phyloP scores from a whole-genome alignment of 2,329 filamentous ascomycete species.

The Colletotrichum falcatum region DNA sequence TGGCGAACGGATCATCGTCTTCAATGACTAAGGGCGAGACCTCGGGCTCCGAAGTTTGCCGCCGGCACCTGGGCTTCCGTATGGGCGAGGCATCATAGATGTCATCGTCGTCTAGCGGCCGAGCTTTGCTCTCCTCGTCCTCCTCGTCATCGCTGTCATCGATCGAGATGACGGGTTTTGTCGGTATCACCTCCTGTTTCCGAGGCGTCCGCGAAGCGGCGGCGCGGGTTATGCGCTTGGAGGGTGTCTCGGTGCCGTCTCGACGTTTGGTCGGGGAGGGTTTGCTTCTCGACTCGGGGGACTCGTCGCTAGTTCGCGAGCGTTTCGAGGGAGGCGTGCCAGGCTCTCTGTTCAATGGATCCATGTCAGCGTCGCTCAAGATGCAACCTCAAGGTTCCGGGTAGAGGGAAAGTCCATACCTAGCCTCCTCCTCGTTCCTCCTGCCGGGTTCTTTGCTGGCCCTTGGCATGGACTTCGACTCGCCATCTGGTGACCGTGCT shows the following conservation, averaged over 20 bases:
- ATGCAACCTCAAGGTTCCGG: background rate
- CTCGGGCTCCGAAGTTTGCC: constrained; percentile 19
- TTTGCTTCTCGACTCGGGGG: constrained; percentile 31
- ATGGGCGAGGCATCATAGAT: constrained; percentile 40
- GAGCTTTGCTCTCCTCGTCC: constrained; percentile 21
- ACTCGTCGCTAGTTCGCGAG: constrained; percentile 44
- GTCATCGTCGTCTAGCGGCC: constrained; percentile 25
- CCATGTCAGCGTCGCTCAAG: constrained; percentile 37
- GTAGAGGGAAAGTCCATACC: background rate
- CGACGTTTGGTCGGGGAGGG: constrained; percentile 18
- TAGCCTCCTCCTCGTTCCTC: constrained; percentile 39
- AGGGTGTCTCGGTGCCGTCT: constrained; percentile 27
- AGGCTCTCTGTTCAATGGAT: constrained; percentile 44
- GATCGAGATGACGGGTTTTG: constrained; percentile 42
- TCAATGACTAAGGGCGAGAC: constrained; percentile 43
- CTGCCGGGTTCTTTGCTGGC: constrained; percentile 33
- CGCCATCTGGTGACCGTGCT: constrained; percentile 12
- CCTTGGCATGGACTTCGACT: constrained; percentile 7
- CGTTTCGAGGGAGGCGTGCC: constrained; percentile 55
- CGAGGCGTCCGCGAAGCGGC: constrained; percentile 37
- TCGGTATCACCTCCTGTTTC: constrained; percentile 27
- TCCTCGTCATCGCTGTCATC: constrained; percentile 43
- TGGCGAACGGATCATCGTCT: constrained; percentile 43
- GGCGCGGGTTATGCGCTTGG: constrained; percentile 29
- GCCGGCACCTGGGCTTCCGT: constrained; percentile 15